Conservation (phyloP, 176 grass and related monocot species). For the Typha latifolia region DNA sequence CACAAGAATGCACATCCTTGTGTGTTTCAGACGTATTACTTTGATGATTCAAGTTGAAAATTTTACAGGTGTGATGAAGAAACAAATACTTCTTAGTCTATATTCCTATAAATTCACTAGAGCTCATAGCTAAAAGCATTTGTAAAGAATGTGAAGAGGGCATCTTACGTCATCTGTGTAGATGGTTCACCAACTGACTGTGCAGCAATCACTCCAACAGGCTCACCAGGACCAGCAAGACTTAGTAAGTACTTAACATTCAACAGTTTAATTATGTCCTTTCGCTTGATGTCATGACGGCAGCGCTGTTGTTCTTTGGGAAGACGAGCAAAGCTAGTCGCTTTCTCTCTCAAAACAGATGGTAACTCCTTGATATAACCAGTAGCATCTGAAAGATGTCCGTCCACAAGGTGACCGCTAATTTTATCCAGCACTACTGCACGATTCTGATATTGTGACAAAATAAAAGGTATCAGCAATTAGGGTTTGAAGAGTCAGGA, state of each 20-base stretch:
- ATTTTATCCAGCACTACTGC: constrained; percentile 38
- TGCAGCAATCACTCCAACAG: constrained; percentile 87
- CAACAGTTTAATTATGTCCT: constrained; percentile 52
- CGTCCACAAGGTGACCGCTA: neutral
- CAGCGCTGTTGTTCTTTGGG: constrained; percentile 13
- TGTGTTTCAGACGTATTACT: too few species aligned
- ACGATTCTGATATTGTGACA: constrained; percentile 41
- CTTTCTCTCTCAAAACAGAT: neutral
- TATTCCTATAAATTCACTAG: too few species aligned
- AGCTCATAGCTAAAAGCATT: neutral
- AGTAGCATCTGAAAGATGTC: constrained; percentile 22
- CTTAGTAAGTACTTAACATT: constrained; percentile 55
- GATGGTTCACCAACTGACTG: constrained; percentile 96
- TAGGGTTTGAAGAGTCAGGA: neutral
- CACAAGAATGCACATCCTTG: too few species aligned
- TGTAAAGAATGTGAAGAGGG: constrained; percentile 5
- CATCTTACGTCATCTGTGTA: constrained; percentile 91
- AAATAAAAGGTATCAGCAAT: constrained; percentile 22
- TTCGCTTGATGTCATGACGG: constrained; percentile 17
- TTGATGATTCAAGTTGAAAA: too few species aligned
- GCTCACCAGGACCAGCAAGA: constrained; percentile 75
- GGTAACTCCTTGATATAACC: constrained; percentile 37
- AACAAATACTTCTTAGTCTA: too few species aligned
- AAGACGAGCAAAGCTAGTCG: constrained; percentile 16
- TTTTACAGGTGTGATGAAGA: too few species aligned